These are phyloP conservation scores for Eucalyptus guilfoylei DNA, from an alignment of 345 rosid species.

Conservation along the genomic window DNA sequence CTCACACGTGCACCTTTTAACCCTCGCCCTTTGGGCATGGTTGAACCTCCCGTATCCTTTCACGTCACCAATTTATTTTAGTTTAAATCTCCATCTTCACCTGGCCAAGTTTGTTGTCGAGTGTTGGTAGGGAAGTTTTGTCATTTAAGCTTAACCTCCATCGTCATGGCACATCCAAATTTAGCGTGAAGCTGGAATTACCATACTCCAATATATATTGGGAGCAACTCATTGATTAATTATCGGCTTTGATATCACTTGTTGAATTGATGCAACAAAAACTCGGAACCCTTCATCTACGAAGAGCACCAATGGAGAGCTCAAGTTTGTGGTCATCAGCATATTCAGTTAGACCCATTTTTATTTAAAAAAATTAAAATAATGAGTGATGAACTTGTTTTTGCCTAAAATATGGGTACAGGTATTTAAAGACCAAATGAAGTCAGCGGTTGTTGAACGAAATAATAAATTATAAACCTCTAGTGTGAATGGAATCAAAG, in stretches of 20 bases:
- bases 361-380: neutral
- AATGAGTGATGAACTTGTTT: neutral
- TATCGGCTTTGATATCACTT: neutral
- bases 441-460: neutral
- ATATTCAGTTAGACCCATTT: neutral
- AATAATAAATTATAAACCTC: neutral
- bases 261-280: neutral
- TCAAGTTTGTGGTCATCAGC: neutral
- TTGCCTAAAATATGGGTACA: neutral
- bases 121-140: neutral
- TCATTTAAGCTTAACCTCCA: neutral
- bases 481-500: neutral
- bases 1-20: neutral
- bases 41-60: neutral
- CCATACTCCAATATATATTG: neutral
- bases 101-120: neutral
- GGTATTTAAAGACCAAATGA: neutral
- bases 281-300: rapidly evolving
- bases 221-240: neutral
- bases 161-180: neutral
- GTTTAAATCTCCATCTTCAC: neutral
- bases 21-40: too few species aligned
- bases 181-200: neutral
- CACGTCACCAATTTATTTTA: neutral
- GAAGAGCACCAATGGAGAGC: neutral